Base-by-base conservation (phyloP, 192 early-diverging fungal species). In the Haplosporangium gracile region DNA sequence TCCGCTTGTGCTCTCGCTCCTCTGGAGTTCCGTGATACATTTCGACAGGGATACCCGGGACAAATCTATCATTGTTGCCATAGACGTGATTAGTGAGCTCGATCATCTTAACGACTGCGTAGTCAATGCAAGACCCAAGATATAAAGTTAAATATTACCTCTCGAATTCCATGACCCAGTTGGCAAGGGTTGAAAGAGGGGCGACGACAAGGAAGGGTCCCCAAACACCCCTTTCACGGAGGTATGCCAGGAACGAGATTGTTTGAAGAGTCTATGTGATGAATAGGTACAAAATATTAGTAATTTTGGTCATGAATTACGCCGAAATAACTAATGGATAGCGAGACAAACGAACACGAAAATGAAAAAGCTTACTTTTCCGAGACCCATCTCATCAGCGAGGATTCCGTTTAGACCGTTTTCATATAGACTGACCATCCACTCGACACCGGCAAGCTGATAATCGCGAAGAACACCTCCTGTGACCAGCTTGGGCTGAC, bases 371-470 rank as follows among this genome's bases (percentile, higher is more conserved):
- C 42, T 77, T 74, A 92, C 93, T 85, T 97, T 97, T 74, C 96
- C 97, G 24, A 97, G 89, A 57, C 97, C 98, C 98, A 98, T 98
- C 75, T 98, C 97, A 88, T 99, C 98, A 11, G 96, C 98, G 53
- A 99, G 83, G 81, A 99, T 99, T 29, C 98, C 98, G 75, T 98
- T 99, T 26, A 99, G 86, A 20, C 98, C 98, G 87, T 98, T 98
- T 73, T 98, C 97, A 90, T 97, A 99, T 8, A 99, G 90, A 82
- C 93, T 96, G 68, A 96, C 95, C 78, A 99, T 88, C 98, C 98
- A 99, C 84, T 98, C 97, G 78, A 98, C 93, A 70, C 98, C 98
- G 3, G 95, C 95, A 60, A 98, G 83, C 88, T 99, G 98, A 89
- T 99, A 99, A 55, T 98, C 96, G 34, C 96, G 93, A 89, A 99